Percentiles rank a stretch among this genome's conserved stretches.
phyloP scores from a whole-genome alignment of 495 filamentous ascomycete genomes.

The Hypoxylon cercidicola region DNA sequence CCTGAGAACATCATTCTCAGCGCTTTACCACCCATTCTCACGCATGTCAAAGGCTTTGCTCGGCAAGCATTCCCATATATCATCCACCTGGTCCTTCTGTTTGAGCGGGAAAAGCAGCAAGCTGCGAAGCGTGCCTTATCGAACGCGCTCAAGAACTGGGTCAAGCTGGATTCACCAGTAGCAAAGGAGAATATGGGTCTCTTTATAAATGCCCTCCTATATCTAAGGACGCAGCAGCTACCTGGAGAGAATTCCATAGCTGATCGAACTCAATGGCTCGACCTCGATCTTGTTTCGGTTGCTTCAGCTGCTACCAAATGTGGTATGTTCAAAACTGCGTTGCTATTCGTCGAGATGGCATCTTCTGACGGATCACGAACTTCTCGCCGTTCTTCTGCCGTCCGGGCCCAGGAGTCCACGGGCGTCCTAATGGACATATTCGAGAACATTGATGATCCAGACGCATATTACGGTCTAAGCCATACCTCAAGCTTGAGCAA shows the following conservation, averaged over 20 bases:
- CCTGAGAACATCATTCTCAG: constrained; percentile 72
- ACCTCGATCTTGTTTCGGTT: constrained; percentile 77
- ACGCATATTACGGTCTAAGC: constrained; percentile 93
- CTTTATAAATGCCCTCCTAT: constrained; percentile 84
- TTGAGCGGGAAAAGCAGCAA: constrained; percentile 60
- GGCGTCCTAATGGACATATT: constrained; percentile 83
- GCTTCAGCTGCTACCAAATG: constrained; percentile 82
- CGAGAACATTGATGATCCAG: constrained; percentile 91
- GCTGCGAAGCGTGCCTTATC: constrained; percentile 61
- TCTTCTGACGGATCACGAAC: constrained; percentile 62
- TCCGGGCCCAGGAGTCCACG: constrained; percentile 66
- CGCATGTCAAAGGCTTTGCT: constrained; percentile 71
- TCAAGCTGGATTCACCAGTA: constrained; percentile 51
- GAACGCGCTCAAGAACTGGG: constrained; percentile 60
- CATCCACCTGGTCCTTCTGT: constrained; percentile 78
- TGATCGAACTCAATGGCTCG: constrained; percentile 85
- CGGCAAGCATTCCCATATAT: constrained; percentile 79
- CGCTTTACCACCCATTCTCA: constrained; percentile 70
- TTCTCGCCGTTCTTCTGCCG: constrained; percentile 74
- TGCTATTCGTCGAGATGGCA: constrained; percentile 83
- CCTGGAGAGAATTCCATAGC: constrained; percentile 78
- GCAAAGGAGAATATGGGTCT: constrained; percentile 63
- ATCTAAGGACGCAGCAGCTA: constrained; percentile 83
- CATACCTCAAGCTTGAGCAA: constrained; percentile 78
- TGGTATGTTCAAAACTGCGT: constrained; percentile 84